Conservation (phyloP, 352 stramenopile genomes). For the Globisporangium uncinulatum region DNA sequence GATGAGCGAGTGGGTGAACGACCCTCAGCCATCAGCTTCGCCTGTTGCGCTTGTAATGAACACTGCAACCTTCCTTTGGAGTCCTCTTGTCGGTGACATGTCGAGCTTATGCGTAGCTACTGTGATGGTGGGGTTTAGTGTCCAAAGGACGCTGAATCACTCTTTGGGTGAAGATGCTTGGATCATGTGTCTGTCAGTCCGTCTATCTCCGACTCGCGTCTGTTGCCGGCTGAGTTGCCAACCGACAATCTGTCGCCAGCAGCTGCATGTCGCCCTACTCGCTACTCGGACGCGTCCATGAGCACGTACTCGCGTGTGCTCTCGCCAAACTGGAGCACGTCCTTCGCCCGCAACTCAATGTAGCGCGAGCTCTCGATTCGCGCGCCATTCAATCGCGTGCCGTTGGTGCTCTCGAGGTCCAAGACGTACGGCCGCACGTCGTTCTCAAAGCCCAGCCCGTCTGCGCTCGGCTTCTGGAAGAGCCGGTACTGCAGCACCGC, state of each 20-base stretch:
- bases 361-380: conserved; percentile 93
- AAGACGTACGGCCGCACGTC: conserved; percentile 95
- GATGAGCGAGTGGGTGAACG: not conserved
- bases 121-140: too few species aligned
- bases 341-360: conserved; percentile 94
- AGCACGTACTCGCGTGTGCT: conserved; percentile 98
- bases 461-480: conserved; percentile 58
- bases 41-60: not conserved
- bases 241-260: too few species aligned
- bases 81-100: not conserved
- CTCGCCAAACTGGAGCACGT: conserved; percentile 95
- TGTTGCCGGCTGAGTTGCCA: too few species aligned
- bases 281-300: conserved; percentile 48
- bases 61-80: not conserved
- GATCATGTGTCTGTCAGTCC: too few species aligned
- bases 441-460: conserved; percentile 50
- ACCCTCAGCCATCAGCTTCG: not conserved
- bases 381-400: conserved; percentile 96
- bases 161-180: too few species aligned
- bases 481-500: conserved; percentile 95
- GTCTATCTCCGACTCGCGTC: too few species aligned
- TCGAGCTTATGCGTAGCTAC: too few species aligned
- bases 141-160: too few species aligned
- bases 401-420: conserved; percentile 97
- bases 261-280: not conserved